Base-by-base conservation (phyloP, 768 basidiomycete species). In the Grammothele lineata region DNA sequence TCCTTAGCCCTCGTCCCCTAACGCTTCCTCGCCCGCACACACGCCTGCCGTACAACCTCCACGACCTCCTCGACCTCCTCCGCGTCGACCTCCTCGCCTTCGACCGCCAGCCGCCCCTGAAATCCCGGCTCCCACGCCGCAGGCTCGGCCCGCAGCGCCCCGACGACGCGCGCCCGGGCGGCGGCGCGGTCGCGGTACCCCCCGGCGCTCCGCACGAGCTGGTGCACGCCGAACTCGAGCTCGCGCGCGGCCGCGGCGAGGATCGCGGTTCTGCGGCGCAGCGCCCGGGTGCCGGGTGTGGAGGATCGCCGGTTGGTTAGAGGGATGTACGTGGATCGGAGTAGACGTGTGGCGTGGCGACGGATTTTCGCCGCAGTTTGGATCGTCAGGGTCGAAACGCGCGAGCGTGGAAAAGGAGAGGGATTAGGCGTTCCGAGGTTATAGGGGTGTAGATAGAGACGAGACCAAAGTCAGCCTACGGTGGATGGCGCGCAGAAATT, bases 191-290 rank as follows among this genome's bases (percentile, higher is more conserved):
- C 50, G 14, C 58, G 57, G 53, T 87, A 86, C 8, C 82, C 81
- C 2, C 64, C 62, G 8, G 59, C 52, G 0, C 79, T 81, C 35
- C 71, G 72, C 14, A 74, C 75, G 66, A 82, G 70, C 1, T 72
- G 68, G 35, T 76, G 69, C 1, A 66, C 67, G 4, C 48, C 62
- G 47, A 75, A 72, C 48, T 85, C 84, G 7, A 81, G 60, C 25
- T 66, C 63, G 42, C 62, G 68, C 4, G 81, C 76, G 2, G 66
- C 64, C 1, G 60, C 50, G 21, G 66, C 68, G 14, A 84, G 56
- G 10, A 75, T 57, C 18, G 64, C 55, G 40, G 66, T 62, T 56
- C 81, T 83, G 38, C 12, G 33, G 27, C 8, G 27, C 8, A 30
- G 27, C 27, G 27, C 8, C 7, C 14, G 27, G 14, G 27, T 14